phyloP scores from a whole-genome alignment of 2,329 filamentous ascomycete species.

The Aspergillus japonicus region DNA sequence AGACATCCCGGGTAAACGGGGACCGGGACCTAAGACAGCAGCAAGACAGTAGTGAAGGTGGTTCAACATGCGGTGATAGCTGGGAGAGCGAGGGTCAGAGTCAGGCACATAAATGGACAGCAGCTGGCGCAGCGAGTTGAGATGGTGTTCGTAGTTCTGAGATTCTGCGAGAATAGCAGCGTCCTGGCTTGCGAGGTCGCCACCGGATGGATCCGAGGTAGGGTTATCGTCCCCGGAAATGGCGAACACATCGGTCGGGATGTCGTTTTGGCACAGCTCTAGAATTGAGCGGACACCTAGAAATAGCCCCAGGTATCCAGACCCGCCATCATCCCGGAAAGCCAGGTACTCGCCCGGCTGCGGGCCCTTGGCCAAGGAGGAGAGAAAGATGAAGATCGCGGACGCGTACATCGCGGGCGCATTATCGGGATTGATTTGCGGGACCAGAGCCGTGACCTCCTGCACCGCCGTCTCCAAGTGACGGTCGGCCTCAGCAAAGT shows the following conservation, averaged over 20 bases:
- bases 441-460: constrained; percentile 5
- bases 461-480: constrained; percentile 12
- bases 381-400: constrained; percentile 13
- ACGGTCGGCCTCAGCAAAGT: constrained; percentile 10
- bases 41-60: not conserved
- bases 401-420: constrained; percentile 8
- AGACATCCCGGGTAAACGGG: no score
- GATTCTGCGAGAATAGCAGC: no score
- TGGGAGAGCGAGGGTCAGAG: not conserved
- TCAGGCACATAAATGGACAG: not conserved
- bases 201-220: no score
- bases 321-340: constrained; percentile 8
- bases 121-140: not conserved
- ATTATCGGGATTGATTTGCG: constrained; percentile 2
- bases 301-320: constrained; percentile 11
- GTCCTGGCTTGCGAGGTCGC: no score
- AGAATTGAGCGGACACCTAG: constrained; percentile 16
- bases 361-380: constrained; percentile 10
- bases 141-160: no score
- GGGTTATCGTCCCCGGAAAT: not conserved
- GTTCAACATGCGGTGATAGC: not conserved
- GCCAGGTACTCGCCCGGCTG: constrained; percentile 16
- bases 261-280: constrained; percentile 2
- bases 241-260: not conserved
- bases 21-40: not conserved